Base-by-base conservation (phyloP, 441 rosid species). In the Adansonia rubrostipa region DNA sequence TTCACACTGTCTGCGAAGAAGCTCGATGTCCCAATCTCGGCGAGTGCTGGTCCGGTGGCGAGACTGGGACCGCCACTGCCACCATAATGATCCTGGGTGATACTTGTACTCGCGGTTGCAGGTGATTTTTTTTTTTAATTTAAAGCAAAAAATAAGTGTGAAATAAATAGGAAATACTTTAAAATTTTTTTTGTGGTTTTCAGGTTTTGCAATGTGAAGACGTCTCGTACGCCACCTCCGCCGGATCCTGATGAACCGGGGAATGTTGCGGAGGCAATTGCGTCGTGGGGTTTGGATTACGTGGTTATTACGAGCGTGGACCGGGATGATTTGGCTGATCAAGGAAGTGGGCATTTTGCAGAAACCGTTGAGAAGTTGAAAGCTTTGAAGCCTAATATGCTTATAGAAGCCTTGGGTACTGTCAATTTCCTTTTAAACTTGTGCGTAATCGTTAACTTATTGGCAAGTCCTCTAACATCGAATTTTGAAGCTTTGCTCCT, bases 21-120 rank as follows among this genome's bases (percentile, higher is more conserved):
- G 98, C 98, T 9, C 90, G 84, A 81, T 93, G 98, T 81, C 98
- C 99, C 24, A 94, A 93, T 82, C 80, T 94, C 76, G 98, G 97
- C 1, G 96, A 94, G 83, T 96, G 98, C 80, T 96, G 98, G 98
- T 93, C 98, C 54, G 99, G 98, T 2, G 99, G 99, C 63, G 97
- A 96, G 82, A 94, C 98, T 5, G 97, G 96, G 44, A 96, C 98
- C 48, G 98, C 99, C 79, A 93, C 98, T 20, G 98, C 98, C 53
- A 93, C 98, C 0, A 94, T 97, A 42, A 94, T 97, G 98, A 96
- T 96, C 65, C 85, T 94, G 5, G 99, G 99, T 24, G 98, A 96
- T 77, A 96, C 99, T 0, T 94, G 98, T 83, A 94, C 99, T 47
- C 92, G 99, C 51, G 97, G 98, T 67, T 96, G 98, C 92, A 88